These are phyloP conservation scores for Suillus variegatus DNA, from an alignment of 768 basidiomycete genomes.

Conservation along the genomic window DNA sequence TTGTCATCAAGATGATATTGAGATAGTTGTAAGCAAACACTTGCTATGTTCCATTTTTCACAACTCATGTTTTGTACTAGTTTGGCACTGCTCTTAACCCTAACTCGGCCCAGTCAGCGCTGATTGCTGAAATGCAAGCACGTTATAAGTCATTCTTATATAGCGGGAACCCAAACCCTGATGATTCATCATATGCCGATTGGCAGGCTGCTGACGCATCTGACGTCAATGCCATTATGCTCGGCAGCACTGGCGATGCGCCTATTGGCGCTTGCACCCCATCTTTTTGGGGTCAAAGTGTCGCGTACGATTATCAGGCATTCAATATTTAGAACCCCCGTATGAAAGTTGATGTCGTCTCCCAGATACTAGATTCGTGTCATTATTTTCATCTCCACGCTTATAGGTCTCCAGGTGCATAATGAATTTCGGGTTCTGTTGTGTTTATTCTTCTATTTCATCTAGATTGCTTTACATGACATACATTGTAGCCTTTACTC, in stretches of 20 bases:
- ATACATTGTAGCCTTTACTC: constrained; percentile 5
- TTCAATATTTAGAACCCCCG: constrained; percentile 39
- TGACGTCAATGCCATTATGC: constrained; percentile 55
- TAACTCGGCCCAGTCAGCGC: constrained; percentile 52
- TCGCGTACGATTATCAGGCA: constrained; percentile 74
- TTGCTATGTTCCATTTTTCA: not conserved
- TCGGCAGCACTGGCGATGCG: constrained; percentile 59
- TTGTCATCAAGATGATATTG: constrained; percentile 83
- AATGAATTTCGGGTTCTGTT: not conserved
- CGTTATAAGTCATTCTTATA: constrained; percentile 68
- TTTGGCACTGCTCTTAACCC: constrained; percentile 62
- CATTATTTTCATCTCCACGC: not conserved
- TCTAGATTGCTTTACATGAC: not conserved
- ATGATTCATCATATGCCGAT: constrained; percentile 38
- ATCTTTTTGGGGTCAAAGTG: constrained; percentile 64
- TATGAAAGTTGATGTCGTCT: not conserved
- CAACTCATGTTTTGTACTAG: constrained; percentile 17
- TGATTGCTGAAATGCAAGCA: constrained; percentile 66
- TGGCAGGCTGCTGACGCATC: constrained; percentile 58
- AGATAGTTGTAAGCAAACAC: constrained; percentile 60
- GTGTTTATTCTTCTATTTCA: not conserved
- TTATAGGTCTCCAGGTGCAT: not conserved
- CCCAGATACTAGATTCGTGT: not conserved
- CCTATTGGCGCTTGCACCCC: constrained; percentile 61
- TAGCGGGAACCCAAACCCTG: constrained; percentile 62